Evolutionary conservation across 1,284 basidiomycete species (phyloP).

Genomic region (Xerocomus amazonicus): DNA sequence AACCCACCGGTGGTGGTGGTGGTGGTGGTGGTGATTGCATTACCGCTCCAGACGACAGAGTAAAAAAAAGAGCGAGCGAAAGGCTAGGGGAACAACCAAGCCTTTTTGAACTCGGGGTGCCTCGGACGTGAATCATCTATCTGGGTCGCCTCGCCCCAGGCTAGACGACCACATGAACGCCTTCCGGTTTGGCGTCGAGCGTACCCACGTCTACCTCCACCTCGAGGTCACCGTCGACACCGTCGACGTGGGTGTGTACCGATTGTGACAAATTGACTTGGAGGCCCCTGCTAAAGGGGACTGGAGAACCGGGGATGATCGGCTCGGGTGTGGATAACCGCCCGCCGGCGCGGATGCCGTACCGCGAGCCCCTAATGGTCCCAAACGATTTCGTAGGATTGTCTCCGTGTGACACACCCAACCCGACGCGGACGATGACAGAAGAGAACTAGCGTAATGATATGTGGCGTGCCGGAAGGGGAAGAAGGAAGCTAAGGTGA

Average conservation of each 20-base stretch:
- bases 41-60: too few relatives aligned
- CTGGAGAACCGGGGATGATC: not conserved
- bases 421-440: slow-evolving; percentile 20
- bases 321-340: not conserved
- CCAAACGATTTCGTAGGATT: not conserved
- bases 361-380: not conserved
- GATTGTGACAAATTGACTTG: not conserved
- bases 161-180: not conserved
- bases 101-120: too few relatives aligned
- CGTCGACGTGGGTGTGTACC: slow-evolving; percentile 3
- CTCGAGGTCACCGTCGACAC: not conserved
- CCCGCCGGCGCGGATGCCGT: not conserved
- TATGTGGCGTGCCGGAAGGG: not conserved
- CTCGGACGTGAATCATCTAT: too few relatives aligned
- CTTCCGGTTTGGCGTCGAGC: not conserved
- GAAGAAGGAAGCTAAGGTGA: not conserved
- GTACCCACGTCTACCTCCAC: not conserved
- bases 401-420: slow-evolving; percentile 18
- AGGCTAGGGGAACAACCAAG: too few relatives aligned
- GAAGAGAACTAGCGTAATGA: slow-evolving; percentile 4
- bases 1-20: too few relatives aligned
- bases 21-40: too few relatives aligned
- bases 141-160: too few relatives aligned
- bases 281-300: not conserved
- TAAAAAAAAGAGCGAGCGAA: too few relatives aligned